These are phyloP conservation scores for Paracorniculantispora psalliotae DNA, from an alignment of 2,329 filamentous ascomycete genomes.

Conservation along the genomic window DNA sequence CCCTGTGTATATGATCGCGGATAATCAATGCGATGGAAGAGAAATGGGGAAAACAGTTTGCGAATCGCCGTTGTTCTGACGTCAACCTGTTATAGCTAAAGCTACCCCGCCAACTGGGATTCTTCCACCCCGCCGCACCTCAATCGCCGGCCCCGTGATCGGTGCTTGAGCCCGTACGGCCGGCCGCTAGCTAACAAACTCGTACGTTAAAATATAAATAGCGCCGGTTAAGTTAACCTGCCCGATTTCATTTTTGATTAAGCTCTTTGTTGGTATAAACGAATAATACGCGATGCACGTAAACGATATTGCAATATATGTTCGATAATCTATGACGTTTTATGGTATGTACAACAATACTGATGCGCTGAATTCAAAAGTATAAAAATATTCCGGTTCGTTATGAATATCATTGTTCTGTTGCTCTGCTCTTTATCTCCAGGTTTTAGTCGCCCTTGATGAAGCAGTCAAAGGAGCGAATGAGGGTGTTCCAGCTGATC, in stretches of 20 bases:
- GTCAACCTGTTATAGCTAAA: conserved; percentile 1
- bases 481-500: conserved; percentile 39
- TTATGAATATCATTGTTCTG: not conserved
- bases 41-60: too few relatives aligned
- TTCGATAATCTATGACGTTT: too few relatives aligned
- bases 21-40: not conserved
- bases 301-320: not conserved
- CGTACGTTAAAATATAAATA: not conserved
- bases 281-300: not conserved
- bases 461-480: conserved; percentile 32
- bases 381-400: not conserved
- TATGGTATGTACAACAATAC: too few relatives aligned
- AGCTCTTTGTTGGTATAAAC: too few relatives aligned
- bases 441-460: conserved; percentile 14
- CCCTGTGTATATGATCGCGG: not conserved
- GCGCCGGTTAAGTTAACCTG: too few relatives aligned
- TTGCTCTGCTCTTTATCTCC: not conserved
- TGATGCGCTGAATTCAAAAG: not conserved
- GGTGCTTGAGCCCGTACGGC: not conserved
- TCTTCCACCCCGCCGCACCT: conserved; percentile 5
- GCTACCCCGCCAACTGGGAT: not conserved
- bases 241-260: too few relatives aligned
- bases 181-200: not conserved
- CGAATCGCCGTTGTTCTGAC: conserved; percentile 2
- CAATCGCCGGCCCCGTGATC: conserved; percentile 7